Percentiles rank a stretch among this genome's conserved stretches.
Evolutionary conservation across 2,329 filamentous ascomycete species (phyloP).

Genomic region (Madurella mycetomatis): DNA sequence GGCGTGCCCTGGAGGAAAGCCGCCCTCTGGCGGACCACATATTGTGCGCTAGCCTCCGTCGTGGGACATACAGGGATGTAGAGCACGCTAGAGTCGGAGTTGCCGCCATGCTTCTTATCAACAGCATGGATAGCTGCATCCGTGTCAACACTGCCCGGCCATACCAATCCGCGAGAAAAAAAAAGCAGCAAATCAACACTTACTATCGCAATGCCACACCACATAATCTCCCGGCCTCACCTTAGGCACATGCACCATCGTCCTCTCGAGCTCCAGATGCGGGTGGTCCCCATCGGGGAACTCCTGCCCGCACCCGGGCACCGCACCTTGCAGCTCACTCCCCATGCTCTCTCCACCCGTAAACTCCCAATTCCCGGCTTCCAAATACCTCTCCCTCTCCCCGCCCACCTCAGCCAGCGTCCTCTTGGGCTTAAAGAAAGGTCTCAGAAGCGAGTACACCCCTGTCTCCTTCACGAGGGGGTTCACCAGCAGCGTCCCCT

Average conservation of each 20-base stretch:
- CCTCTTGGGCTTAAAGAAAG: conserved; percentile 66
- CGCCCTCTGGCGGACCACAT: conserved; percentile 65
- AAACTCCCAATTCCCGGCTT: conserved; percentile 36
- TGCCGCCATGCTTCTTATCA: conserved; percentile 70
- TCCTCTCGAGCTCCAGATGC: conserved; percentile 60
- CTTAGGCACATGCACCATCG: conserved; percentile 67
- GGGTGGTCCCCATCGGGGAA: conserved; percentile 61
- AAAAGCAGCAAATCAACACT: conserved; percentile 17
- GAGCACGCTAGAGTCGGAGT: conserved; percentile 71
- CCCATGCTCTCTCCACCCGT: conserved; percentile 24
- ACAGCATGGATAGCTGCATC: conserved; percentile 67
- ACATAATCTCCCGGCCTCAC: conserved; percentile 73
- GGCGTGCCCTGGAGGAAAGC: conserved; percentile 65
- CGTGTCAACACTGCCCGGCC: conserved; percentile 1
- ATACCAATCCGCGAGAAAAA: too few relatives aligned
- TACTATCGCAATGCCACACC: conserved; percentile 77
- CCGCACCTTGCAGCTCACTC: conserved; percentile 58
- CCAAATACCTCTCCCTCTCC: conserved; percentile 32
- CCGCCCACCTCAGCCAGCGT: conserved; percentile 32
- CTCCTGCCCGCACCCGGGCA: conserved; percentile 66
- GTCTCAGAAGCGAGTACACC: conserved; percentile 74
- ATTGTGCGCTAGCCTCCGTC: conserved; percentile 68
- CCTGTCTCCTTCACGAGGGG: conserved; percentile 72
- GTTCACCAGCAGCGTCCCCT: conserved; percentile 80
- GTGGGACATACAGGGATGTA: conserved; percentile 87